These are phyloP conservation scores for Mrakia blollopis DNA, from an alignment of 768 basidiomycete genomes.

Conservation along the genomic window DNA sequence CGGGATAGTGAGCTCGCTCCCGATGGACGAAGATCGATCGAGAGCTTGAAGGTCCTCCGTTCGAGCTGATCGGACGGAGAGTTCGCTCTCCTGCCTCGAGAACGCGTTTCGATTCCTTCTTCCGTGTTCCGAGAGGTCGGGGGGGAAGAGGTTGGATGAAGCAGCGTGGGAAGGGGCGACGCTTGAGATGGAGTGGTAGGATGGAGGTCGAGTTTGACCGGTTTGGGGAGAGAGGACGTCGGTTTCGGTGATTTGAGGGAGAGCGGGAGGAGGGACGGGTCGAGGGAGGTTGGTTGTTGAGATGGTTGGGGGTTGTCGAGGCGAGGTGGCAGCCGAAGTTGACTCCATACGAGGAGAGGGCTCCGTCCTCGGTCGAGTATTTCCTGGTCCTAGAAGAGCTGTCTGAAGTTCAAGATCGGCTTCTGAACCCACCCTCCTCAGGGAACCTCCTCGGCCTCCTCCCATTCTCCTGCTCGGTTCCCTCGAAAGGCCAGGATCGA, in stretches of 20 bases:
- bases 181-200: not conserved
- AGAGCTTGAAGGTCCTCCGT: not conserved
- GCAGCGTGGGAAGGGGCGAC: not conserved
- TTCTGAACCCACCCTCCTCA: not conserved
- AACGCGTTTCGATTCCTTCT: not conserved
- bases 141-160: not conserved
- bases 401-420: conserved; percentile 14
- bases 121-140: not conserved
- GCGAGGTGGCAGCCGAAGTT: not conserved
- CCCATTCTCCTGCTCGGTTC: conserved; percentile 12
- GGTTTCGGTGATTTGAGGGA: not conserved
- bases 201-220: not conserved
- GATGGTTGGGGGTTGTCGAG: not conserved
- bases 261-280: not conserved
- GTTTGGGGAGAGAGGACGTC: not conserved
- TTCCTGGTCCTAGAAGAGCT: not conserved
- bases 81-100: not conserved
- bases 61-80: not conserved
- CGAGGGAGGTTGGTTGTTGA: conserved; percentile 4
- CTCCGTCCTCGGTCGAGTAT: conserved; percentile 6
- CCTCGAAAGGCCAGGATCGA: conserved; percentile 7
- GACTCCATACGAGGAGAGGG: not conserved
- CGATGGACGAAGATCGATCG: not conserved
- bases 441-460: not conserved
- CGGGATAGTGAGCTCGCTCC: not conserved